phyloP scores from a whole-genome alignment of 306 rosid genomes.

The Rosa persica region DNA sequence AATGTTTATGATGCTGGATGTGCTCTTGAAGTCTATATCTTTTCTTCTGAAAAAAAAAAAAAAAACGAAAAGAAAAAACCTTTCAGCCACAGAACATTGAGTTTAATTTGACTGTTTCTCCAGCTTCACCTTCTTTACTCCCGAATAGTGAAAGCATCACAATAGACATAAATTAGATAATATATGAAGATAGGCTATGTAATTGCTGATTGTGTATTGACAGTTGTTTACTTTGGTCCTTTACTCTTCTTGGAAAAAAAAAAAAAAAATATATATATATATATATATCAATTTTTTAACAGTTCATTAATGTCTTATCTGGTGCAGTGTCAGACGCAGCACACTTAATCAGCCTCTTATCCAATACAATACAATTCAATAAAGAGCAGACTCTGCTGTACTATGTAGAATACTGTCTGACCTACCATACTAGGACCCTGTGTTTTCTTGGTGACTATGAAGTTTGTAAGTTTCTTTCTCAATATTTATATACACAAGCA shows the following conservation, averaged over 20 bases:
- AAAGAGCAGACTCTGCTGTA: not conserved
- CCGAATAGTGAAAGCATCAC: not conserved
- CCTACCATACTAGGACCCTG: not conserved
- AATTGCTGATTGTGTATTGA: not conserved
- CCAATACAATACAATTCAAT: not conserved
- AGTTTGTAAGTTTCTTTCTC: slow-evolving; percentile 10
- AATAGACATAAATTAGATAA: not conserved
- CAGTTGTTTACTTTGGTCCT: not conserved
- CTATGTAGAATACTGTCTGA: not conserved
- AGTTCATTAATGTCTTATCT: not conserved
- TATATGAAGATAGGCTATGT: not conserved
- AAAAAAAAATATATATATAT: too few relatives aligned
- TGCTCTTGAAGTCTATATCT: not conserved
- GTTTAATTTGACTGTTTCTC: not conserved
- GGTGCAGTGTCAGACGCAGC: not conserved
- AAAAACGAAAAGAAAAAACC: too few relatives aligned
- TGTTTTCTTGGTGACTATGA: not conserved
- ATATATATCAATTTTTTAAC: not conserved
- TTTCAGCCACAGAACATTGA: not conserved
- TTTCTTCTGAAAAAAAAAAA: too few relatives aligned
- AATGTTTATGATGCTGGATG: not conserved
- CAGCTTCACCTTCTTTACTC: too few relatives aligned
- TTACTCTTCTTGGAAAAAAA: not conserved
- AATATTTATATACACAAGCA: not conserved
- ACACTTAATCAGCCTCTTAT: not conserved